Evolutionary conservation across 805 yeast genomes (phyloP), one percentile per base, ranked within the genome.

Genomic region (Ogataea minuta): DNA sequence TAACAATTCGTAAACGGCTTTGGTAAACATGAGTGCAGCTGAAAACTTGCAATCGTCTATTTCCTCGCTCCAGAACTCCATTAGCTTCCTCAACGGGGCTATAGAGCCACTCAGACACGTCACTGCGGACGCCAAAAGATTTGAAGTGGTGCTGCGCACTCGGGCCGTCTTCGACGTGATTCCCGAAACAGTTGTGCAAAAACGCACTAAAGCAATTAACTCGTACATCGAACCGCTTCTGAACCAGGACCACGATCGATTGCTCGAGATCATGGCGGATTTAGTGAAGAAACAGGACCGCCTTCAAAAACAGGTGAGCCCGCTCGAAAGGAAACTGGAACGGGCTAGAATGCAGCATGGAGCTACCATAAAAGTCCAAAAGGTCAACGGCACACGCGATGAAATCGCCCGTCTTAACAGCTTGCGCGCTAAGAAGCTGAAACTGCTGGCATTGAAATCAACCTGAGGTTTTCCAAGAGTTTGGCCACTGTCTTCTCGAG

Each of bases 401-500:
- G 57, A 49, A 39, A 30, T 44, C 26, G 39, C 47, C 19, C 43
- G 37, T 43, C 43, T 58, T 39, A 57, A 53, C 31, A 31, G 31
- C 20, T 26, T 50, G 19, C 44, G 42, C 17, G 43, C 46, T 11
- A 38, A 45, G 28, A 45, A 44, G 13, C 30, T 44, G 13, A 48
- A 44, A 27, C 34, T 44, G 12, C 34, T 13, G 36, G 28, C 32
- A 14, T 23, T 29, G 32, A 32, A 49, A 33, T 19, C 32, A 33
- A 27, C 29, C 42, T 39, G 49, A 55, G 44, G 29, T 57, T 57
- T 17, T 52, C 57, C 16, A 44, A 26, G 7, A 56, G 37, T 13
- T 68, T 62, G 42, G 66, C 54, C 15, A 74, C 60, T 34, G 70
- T 59, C 43, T 71, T 71, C 54, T 82, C 86, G 28, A 83, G 60